Evolutionary conservation across 2,329 filamentous ascomycete genomes (phyloP), one percentile per base, ranked within the genome.

Genomic region (Colletotrichum sublineola): DNA sequence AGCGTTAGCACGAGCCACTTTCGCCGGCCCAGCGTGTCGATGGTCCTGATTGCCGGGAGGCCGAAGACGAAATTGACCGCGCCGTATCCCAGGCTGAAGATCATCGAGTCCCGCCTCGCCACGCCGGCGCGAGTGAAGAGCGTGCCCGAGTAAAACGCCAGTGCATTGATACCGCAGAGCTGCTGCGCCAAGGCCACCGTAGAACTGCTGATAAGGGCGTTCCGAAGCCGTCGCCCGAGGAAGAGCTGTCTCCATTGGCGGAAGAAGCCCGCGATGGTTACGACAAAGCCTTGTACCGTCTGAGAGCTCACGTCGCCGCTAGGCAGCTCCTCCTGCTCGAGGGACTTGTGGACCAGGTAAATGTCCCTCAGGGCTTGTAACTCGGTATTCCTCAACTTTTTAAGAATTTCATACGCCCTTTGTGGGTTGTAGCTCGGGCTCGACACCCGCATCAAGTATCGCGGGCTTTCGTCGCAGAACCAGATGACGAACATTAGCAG

Each of bases 1-100:
- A 86, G 72, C 0, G 85, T 86, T 2, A 80, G 75, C 1, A 84
- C 75, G 0, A 86, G 79, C 83, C 83, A 85, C 29, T 81, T 81
- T 5, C 84, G 77, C 53, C 84, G 78, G 7, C 84, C 84, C 9
- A 85, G 75, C 1, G 81, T 81, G 62, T 83, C 81, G 38, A 83
- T 83, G 1, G 80, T 81, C n/a, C 78, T 74, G 56, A 84, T 82
- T 3, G 83, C 83, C 1, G 82, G 82, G 6, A 85, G 77, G 1
- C 80, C 81, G 46, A 83, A 85, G 24, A 83, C 18, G 64, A 85
- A 85, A 61, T 84, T 85, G 7, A 85, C 78, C 14, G 80, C 81
- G 0, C 83, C 84, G 77, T 67, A 79, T 77, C 77, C 80, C 1
- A 80, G 65, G 55, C 80, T 81, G 61, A 79, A 81, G 3, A 75